Percentiles rank a stretch among this genome's conserved stretches.
phyloP scores from a whole-genome alignment of 345 rosid genomes.

The Excoecaria agallocha region DNA sequence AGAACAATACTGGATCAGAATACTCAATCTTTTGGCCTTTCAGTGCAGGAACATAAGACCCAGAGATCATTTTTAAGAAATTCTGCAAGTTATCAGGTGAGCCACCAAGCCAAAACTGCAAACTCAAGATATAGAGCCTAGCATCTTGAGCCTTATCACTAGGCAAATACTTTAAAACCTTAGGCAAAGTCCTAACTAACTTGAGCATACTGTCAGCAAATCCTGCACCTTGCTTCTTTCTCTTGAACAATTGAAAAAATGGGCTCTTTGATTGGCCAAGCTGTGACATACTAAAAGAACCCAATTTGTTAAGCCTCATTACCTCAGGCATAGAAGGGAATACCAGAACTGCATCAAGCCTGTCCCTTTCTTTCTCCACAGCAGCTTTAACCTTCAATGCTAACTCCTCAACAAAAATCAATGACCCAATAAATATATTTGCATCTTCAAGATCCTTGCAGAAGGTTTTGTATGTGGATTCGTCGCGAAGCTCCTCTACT shows the following conservation, averaged over 20 bases:
- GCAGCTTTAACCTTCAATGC: constrained; percentile 86
- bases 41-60: constrained; percentile 83
- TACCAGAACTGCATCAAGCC: constrained; percentile 92
- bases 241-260: constrained; percentile 88
- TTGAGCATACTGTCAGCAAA: constrained; percentile 96
- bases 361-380: constrained; percentile 89
- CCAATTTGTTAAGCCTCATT: constrained; percentile 94
- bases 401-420: constrained; percentile 93
- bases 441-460: constrained; percentile 88
- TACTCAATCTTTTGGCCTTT: constrained; percentile 72
- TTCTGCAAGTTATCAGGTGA: constrained; percentile 94
- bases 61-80: constrained; percentile 89
- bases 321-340: constrained; percentile 99
- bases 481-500: constrained; percentile 92
- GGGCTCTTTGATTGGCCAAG: constrained; percentile 94
- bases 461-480: constrained; percentile 60
- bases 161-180: constrained; percentile 94
- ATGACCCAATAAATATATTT: constrained; percentile 85
- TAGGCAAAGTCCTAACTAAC: constrained; percentile 90
- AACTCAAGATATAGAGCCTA: constrained; percentile 88
- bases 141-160: constrained; percentile 99
- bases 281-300: constrained; percentile 97
- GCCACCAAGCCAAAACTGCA: constrained; percentile 99
- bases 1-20: constrained; percentile 84
- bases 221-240: constrained; percentile 88